Base-by-base conservation (phyloP, 192 early-diverging fungal genomes). In the Glomus cerebriforme region DNA sequence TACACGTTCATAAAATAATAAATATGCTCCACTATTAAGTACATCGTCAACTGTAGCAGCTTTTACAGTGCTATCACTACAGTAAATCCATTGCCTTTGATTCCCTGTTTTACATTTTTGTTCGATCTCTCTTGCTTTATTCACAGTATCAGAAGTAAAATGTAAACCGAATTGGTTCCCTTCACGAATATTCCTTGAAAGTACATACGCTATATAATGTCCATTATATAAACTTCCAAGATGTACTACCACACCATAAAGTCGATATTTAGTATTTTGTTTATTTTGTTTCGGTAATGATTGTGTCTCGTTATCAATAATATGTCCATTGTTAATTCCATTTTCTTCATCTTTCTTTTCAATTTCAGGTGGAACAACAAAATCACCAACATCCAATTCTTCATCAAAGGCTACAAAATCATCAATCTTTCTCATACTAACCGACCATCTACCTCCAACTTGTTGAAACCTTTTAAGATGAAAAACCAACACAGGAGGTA, bases 401-500 rank as follows among this genome's bases (percentile, higher is more conserved):
- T 81, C 79, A 0, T 82, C 79, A 32, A 86, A 80, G n/a, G 73
- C 77, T 26, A 86, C 81, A 27, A 78, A 77, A 37, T 84, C 81
- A 26, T 86, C 81, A 1, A 86, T 79, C 35, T 86, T 86, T 26
- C 59, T 83, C 76, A 83, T 85, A 64, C 26, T 59, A 4, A 79
- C n/a, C 62, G 72, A 77, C 31, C 77, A 75, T 12, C 71, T 37
- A 7, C 79, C 60, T 7, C 67, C 34, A 3, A 82, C 77, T 45
- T 86, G 85, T 68, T 84, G 79, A 63, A 86, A 86, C 43, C 85
- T 75, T 60, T 86, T 86, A 19, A 86, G 54, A 35, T 86, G 85
- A 22, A 86, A 60, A 9, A 86, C 81, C 17, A 86, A 45, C 1
- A 83, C 83, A 10, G 81, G 82, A 1, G 85, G 85, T 29, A 81